These are phyloP conservation scores for Magnolia officinalis DNA, from an alignment of 164 flowering plant genomes.

Conservation along the genomic window DNA sequence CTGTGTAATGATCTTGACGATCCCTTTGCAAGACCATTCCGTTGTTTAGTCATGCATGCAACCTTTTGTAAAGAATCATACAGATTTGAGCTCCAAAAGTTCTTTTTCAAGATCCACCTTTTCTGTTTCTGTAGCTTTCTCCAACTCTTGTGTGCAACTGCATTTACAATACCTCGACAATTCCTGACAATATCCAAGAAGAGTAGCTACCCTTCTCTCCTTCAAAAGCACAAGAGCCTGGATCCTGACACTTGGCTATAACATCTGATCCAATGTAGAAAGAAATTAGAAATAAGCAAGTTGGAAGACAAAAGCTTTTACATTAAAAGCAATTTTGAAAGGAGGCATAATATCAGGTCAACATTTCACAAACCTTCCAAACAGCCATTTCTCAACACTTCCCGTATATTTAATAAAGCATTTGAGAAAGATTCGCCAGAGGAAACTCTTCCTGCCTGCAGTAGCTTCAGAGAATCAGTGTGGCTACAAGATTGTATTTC, in stretches of 20 bases:
- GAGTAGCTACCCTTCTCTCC: constrained; percentile 42
- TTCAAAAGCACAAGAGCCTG: constrained; percentile 33
- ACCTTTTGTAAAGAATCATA: constrained; percentile 44
- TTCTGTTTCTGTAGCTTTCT: constrained; percentile 44
- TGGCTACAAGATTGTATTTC: neutral
- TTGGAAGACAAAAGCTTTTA: neutral
- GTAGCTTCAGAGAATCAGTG: constrained; percentile 10
- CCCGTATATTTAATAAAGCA: constrained; percentile 51
- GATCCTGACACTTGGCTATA: constrained; percentile 34
- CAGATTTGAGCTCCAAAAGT: constrained; percentile 44
- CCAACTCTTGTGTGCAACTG: constrained; percentile 51
- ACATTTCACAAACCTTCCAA: constrained; percentile 48
- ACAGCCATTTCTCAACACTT: constrained; percentile 39
- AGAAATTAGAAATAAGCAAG: constrained; percentile 13
- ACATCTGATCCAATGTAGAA: constrained; percentile 45
- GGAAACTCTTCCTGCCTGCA: constrained; percentile 50
- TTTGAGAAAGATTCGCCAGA: constrained; percentile 52
- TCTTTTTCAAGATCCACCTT: constrained; percentile 59
- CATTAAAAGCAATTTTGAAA: neutral
- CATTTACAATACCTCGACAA: constrained; percentile 62
- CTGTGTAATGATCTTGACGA: constrained; percentile 28
- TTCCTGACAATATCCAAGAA: constrained; percentile 56
- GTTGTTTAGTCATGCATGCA: constrained; percentile 22
- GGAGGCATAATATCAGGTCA: neutral
- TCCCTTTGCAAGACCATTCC: constrained; percentile 30